These are phyloP conservation scores for Bertia moriformis DNA, from an alignment of 2,329 filamentous ascomycete species.

Conservation along the genomic window DNA sequence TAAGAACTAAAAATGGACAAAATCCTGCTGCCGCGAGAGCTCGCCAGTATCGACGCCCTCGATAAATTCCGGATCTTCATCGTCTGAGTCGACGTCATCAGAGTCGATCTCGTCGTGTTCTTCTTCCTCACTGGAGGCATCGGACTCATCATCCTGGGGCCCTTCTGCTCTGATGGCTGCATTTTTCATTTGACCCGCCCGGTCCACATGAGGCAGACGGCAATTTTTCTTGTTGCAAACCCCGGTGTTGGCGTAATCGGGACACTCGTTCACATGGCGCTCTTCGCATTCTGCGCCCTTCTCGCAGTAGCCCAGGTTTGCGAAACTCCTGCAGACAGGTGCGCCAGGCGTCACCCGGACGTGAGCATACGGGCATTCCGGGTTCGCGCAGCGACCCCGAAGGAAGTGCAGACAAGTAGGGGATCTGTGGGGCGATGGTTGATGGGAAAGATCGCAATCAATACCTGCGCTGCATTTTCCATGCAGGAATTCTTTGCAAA, in stretches of 20 bases:
- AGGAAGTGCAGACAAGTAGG: constrained; percentile 83
- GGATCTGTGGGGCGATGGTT: constrained; percentile 66
- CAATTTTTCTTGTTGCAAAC: constrained; percentile 69
- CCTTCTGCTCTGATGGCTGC: constrained; percentile 1
- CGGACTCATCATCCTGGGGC: constrained; percentile 4
- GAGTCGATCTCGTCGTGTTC: constrained; percentile 6
- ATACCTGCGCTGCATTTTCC: constrained; percentile 64
- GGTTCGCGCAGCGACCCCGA: constrained; percentile 77
- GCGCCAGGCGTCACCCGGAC: constrained; percentile 63
- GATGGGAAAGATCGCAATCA: constrained; percentile 81
- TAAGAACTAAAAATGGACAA: constrained; percentile 25
- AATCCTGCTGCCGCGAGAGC: constrained; percentile 35
- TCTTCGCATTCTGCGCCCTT: constrained; percentile 65
- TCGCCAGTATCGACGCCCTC: constrained; percentile 23
- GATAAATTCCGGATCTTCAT: constrained; percentile 21
- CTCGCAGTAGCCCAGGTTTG: constrained; percentile 74
- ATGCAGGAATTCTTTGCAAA: constrained; percentile 70
- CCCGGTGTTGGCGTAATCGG: constrained; percentile 85
- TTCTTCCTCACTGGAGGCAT: constrained; percentile 6
- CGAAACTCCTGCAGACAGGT: constrained; percentile 72
- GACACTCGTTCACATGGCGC: constrained; percentile 84
- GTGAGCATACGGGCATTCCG: constrained; percentile 76
- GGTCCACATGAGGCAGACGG: constrained; percentile 54
- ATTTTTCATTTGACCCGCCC: not conserved
- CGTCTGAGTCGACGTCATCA: constrained; percentile 11